Base-by-base conservation (phyloP, 176 grass and related monocot species). In the Secale cereale region DNA sequence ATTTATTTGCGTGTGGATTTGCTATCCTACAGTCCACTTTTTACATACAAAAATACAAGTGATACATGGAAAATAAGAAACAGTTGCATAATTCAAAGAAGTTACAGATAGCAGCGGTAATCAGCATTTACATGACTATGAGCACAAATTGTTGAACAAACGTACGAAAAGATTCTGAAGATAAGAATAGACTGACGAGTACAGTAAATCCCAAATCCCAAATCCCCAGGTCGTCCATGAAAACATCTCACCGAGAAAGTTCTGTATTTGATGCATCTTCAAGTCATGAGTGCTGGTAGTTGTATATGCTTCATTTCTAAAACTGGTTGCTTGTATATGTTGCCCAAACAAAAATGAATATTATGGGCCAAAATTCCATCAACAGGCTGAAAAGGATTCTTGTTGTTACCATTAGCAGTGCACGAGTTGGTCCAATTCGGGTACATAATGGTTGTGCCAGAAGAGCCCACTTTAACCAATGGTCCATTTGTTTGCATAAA, bases 331-430 rank as follows among this genome's bases (percentile, higher is more conserved):
- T 74, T 74, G 70, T 28, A 46, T 74, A 74, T 74, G 23, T 41
- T 2, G 23, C 70, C 70, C 70, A 74, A 46, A 74, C 70, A 74
- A 73, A 74, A 28, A 28, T 74, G 25, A 74, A 46, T 74, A 74
- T 45, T 14, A 74, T 46, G 12, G 70, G 70, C 70, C 70, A 74
- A 74, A 46, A 45, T 74, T 74, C 70, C 70, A 74, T 74, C 23
- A 74, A 46, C 14, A 17, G 14, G 70, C 41, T 74, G 70, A 45
- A 27, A 46, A 74, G 23, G 23, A 74, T 74, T 46, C 39, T 74
- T 14, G 23, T 46, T 17, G 40, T 28, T 16, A 74, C 12, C 23
- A 74, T 27, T 14, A 74, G 23, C 70, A 74, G 41, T 74, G 40
- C 10, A 12, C 23, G 70, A 46, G 41, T 16, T 10, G 46, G 3